phyloP scores from a whole-genome alignment of 2,329 filamentous ascomycete genomes.

The Paecilomyces formosus region DNA sequence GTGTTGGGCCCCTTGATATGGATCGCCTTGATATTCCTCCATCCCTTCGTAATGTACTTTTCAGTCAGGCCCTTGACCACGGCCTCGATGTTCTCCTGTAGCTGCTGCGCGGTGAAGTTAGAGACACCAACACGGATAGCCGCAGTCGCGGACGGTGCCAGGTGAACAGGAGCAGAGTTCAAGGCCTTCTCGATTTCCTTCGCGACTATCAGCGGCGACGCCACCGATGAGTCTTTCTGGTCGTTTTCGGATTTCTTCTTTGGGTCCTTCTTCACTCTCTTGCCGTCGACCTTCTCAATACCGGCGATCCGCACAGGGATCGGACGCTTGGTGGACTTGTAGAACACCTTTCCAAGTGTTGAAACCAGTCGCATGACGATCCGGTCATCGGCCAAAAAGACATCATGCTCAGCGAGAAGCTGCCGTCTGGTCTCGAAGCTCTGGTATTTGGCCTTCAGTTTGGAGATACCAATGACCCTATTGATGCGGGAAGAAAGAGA shows the following conservation, averaged over 20 bases:
- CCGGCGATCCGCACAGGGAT: slow-evolving; percentile 70
- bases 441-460: slow-evolving; percentile 84
- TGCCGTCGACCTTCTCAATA: slow-evolving; percentile 53
- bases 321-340: slow-evolving; percentile 79
- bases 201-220: slow-evolving; percentile 59
- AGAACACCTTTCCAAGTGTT: slow-evolving; percentile 85
- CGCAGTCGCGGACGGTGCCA: slow-evolving; percentile 71
- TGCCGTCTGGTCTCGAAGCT: slow-evolving; percentile 82
- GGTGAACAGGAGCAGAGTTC: slow-evolving; percentile 67
- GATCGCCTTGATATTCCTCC: slow-evolving; percentile 75
- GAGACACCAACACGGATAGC: slow-evolving; percentile 73
- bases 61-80: slow-evolving; percentile 64
- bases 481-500: slow-evolving; percentile 61
- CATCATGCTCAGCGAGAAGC: slow-evolving; percentile 76
- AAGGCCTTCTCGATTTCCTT: slow-evolving; percentile 75
- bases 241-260: slow-evolving; percentile 40
- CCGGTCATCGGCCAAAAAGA: slow-evolving; percentile 89
- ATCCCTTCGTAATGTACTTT: slow-evolving; percentile 76
- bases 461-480: slow-evolving; percentile 71
- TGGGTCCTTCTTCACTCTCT: slow-evolving; percentile 51
- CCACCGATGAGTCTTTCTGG: slow-evolving; percentile 41
- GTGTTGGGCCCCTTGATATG: slow-evolving; percentile 90
- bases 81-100: slow-evolving; percentile 72
- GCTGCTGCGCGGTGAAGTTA: slow-evolving; percentile 63
- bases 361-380: slow-evolving; percentile 66